Evolutionary conservation across 169 alveolate genomes (phyloP).

Genomic region (Plasmodium vinckei): DNA sequence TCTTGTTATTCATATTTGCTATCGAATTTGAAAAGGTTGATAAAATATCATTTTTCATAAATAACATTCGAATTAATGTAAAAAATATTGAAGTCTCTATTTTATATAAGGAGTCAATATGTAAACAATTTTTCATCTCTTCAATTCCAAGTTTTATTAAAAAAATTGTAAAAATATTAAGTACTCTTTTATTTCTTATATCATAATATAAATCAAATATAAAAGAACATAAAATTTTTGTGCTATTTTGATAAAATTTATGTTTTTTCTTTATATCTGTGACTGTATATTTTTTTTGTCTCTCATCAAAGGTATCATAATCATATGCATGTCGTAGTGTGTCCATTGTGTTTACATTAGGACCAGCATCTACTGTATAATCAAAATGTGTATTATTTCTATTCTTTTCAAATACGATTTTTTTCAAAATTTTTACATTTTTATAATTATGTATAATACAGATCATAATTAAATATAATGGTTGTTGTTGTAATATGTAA

Average conservation of each 20-base stretch:
- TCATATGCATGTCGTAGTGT: slow-evolving; percentile 11
- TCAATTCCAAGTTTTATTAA: slow-evolving; percentile 68
- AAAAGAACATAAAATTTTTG: slow-evolving; percentile 45
- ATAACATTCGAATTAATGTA: slow-evolving; percentile 45
- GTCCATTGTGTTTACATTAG: background rate
- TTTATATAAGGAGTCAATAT: slow-evolving; percentile 27
- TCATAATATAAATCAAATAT: slow-evolving; percentile 64
- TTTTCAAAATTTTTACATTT: slow-evolving; percentile 15
- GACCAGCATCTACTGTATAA: background rate
- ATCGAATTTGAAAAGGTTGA: slow-evolving; percentile 12
- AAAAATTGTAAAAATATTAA: slow-evolving; percentile 66
- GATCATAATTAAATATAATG: slow-evolving; percentile 72
- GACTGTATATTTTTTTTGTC: background rate
- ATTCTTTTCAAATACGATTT: background rate
- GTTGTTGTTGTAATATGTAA: slow-evolving; percentile 79
- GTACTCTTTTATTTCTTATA: slow-evolving; percentile 23
- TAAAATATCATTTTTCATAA: slow-evolving; percentile 44
- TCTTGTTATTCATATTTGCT: slow-evolving; percentile 18
- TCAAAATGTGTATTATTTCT: background rate
- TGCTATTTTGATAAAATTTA: slow-evolving; percentile 34
- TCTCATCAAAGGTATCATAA: background rate
- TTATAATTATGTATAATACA: slow-evolving; percentile 57
- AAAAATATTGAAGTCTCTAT: slow-evolving; percentile 57
- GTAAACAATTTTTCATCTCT: slow-evolving; percentile 53
- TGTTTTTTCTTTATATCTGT: slow-evolving; percentile 1